phyloP scores from a whole-genome alignment of 176 grass and related monocot genomes.

The Melocanna baccifera region DNA sequence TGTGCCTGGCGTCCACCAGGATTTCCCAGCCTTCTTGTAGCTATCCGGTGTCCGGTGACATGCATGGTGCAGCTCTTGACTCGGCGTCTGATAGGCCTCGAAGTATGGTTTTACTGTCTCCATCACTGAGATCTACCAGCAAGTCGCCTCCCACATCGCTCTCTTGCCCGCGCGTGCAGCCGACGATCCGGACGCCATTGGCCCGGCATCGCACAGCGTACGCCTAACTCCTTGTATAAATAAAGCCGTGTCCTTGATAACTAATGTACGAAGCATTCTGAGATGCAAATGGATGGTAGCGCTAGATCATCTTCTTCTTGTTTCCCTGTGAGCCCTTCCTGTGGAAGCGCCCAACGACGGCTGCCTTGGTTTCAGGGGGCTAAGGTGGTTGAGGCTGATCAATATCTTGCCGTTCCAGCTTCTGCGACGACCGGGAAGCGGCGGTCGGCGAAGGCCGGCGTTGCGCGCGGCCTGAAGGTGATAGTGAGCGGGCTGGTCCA shows the following conservation, averaged over 20 bases:
- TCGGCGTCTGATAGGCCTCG: neutral
- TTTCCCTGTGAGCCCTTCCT: neutral
- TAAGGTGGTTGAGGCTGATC: neutral
- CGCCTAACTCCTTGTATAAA: neutral
- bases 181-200: conserved; percentile 5
- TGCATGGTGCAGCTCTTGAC: neutral
- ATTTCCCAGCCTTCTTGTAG: neutral
- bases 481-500: neutral
- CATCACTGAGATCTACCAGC: neutral
- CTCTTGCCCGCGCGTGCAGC: neutral
- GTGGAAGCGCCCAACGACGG: neutral
- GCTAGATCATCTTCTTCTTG: neutral
- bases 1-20: neutral
- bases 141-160: conserved; percentile 10
- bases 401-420: neutral
- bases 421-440: neutral
- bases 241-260: neutral
- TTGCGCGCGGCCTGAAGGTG: neutral
- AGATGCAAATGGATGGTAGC: neutral
- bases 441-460: neutral
- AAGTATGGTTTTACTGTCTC: neutral
- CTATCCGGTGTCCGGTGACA: neutral
- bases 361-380: neutral
- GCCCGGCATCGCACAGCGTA: neutral
- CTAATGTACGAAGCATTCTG: neutral